Percentiles rank a stretch among this genome's conserved stretches.
phyloP scores from a whole-genome alignment of 2,329 filamentous ascomycete species.

The Pseudocercospora macadamiae region DNA sequence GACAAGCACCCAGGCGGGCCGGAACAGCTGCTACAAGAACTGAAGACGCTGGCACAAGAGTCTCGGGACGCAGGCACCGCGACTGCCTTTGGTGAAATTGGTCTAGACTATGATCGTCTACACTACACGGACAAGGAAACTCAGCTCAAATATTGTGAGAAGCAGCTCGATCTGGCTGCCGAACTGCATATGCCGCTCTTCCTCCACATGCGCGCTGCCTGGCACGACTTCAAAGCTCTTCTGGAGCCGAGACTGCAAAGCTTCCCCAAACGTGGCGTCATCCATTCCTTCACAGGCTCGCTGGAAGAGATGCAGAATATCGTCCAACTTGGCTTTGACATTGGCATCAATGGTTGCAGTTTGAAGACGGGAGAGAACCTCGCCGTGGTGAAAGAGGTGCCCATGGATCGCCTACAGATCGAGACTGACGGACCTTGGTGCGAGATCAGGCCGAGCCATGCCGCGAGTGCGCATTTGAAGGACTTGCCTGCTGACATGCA shows the following conservation, averaged over 20 bases:
- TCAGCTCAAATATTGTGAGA: slow-evolving; percentile 82
- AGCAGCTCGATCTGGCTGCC: slow-evolving; percentile 78
- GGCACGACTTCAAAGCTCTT: slow-evolving; percentile 77
- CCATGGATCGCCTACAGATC: slow-evolving; percentile 80
- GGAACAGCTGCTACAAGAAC: slow-evolving; percentile 57
- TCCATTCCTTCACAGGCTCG: slow-evolving; percentile 94
- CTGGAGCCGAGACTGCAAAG: slow-evolving; percentile 58
- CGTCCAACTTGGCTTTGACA: slow-evolving; percentile 78
- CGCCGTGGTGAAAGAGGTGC: slow-evolving; percentile 77
- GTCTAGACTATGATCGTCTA: slow-evolving; percentile 92
- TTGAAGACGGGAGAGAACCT: slow-evolving; percentile 94
- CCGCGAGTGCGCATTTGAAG: slow-evolving; percentile 73
- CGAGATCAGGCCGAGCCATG: slow-evolving; percentile 87
- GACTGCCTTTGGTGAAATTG: slow-evolving; percentile 88
- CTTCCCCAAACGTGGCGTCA: slow-evolving; percentile 73
- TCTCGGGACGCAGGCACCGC: slow-evolving; percentile 64
- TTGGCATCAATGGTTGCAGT: slow-evolving; percentile 96
- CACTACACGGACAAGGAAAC: slow-evolving; percentile 77
- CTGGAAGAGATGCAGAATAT: slow-evolving; percentile 80
- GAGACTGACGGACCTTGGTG: slow-evolving; percentile 99
- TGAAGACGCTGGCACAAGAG: slow-evolving; percentile 66
- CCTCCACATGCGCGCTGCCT: slow-evolving; percentile 86
- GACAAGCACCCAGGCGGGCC: slow-evolving; percentile 63
- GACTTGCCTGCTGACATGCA: slow-evolving; percentile 60
- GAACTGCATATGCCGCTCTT: slow-evolving; percentile 83